Evolutionary conservation across 176 grass and related monocot genomes (phyloP), one percentile per base, ranked within the genome.

Genomic region (Lolium multiflorum): DNA sequence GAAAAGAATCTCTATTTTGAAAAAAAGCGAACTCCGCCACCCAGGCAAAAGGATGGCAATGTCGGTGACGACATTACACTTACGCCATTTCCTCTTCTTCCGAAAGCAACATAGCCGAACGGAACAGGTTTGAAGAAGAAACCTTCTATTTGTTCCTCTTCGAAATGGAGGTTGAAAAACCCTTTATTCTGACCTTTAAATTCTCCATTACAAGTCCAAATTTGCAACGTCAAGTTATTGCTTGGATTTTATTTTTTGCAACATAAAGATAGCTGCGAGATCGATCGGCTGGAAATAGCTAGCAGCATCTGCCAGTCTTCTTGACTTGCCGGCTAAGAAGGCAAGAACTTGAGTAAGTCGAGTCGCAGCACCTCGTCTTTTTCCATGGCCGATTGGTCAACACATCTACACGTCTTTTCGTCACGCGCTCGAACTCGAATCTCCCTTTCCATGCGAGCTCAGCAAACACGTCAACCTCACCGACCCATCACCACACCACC

Each of bases 391-490:
- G 16, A 52, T 18, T 56, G 54, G 54, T 56, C 54, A 56, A 13
- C 6, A 18, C 7, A 11, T 37, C 65, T 16, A 56, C 68, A 18
- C 38, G 17, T 71, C 38, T 46, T 43, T 71, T n/a, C 66, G 38
- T n/a, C 37, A 37, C 16, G 17, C 67, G 17, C 6, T 71, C 67
- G 57, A 39, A 39, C 6, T 71, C 67, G 57, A 39, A 39, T 39
- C 9, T 5, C 68, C 10, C 9, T 70, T 18, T 46, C 8, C 60
- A 21, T 60, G 39, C 68, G 37, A 71, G 18, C 68, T 71, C 68
- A 71, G 39, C 68, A 71, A 71, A 6, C 68, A 44, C 68, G 68
- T 71, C 66, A 70, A 7, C 3, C 67, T 64, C 61, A 64, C 22
- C 18, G 2, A 41, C 68, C 10, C 1, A 70, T 18, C 66, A 15